Evolutionary conservation across 192 early-diverging fungal genomes (phyloP), one percentile per base, ranked within the genome.

Genomic region (Physocladia obscura): DNA sequence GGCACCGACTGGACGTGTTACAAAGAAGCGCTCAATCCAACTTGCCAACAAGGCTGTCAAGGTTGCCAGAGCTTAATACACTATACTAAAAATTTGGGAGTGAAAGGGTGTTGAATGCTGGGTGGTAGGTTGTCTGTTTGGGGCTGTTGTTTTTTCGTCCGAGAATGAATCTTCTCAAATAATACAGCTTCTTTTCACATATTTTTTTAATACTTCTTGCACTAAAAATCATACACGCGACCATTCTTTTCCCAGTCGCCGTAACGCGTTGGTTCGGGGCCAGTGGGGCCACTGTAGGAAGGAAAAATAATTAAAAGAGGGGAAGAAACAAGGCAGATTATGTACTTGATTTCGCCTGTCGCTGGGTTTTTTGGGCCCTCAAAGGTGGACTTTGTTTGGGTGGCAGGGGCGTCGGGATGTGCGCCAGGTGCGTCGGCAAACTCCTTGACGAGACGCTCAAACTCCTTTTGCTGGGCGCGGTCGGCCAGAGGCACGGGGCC

Each of bases 191-290:
- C n/a, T n/a, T n/a, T n/a, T n/a, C n/a, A n/a, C n/a, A n/a, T n/a
- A n/a, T n/a, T n/a, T n/a, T n/a, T n/a, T n/a, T n/a, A n/a, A n/a
- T n/a, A n/a, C 48, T 1, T 62, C 19, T 62, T 62, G 11, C 22
- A 49, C 67, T 73, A 89, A 78, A 89, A 90, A 63, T 90, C 90
- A 26, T 84, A 88, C 29, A 90, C 89, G 4, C 91, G 78, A 1
- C 89, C 91, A 39, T 88, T 90, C 57, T 88, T 79, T 71, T 93
- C 91, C 91, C 91, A 93, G 71, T 93, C 91, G 27, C 89, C 88
- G 68, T 88, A 93, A 8, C 91, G 83, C 4, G 91, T 93, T 2
- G 91, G 91, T 61, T 93, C 91, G 21, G 86, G 83, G 15, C 91
- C 91, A 56, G 82, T 87, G 15, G 91, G 91, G 0, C 91, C 91